Base-by-base conservation (phyloP, 805 yeast genomes). In the Schwanniomyces sp. region DNA sequence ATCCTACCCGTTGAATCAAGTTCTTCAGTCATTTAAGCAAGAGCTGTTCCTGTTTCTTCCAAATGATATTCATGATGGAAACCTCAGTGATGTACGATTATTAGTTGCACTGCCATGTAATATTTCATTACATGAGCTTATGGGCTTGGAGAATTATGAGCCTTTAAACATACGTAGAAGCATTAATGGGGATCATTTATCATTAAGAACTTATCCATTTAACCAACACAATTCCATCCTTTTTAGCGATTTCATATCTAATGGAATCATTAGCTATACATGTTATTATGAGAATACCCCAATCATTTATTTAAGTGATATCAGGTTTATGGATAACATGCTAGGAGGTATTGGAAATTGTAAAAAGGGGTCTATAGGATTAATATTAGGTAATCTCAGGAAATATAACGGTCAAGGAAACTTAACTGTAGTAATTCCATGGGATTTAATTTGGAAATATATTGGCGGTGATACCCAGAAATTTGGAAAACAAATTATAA, bases 341-440 rank as follows among this genome's bases (percentile, higher is more conserved):
- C 53, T 62, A 9, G 81, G 81, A 7, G 78, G 72, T 0, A 48
- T 70, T 4, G 74, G 54, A 8, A 14, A 45, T 2, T 48, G 43
- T 1, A 26, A 21, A 9, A n/a, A 37, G 11, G 46, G 45, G 0
- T 58, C 67, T 1, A 41, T 70, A 5, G 81, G 81, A 0, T 52
- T 76, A 24, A 63, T 76, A 1, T 47, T 67, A 50, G 75, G 79
- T 0, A 66, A 63, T 43, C 44, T 75, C 18, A 54, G 67, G 11
- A 73, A 72, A 48, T 45, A 47, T 29, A 69, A 74, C 49, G 80
- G 80, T 7, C 78, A 74, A 44, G 81, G 81, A 3, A 79, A 76
- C 40, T 53, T 77, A 43, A 48, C 69, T 5, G 53, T 66, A 18
- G 52, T 71, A 3, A n/a, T 66, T 9, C 51, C 69, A 3, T 69